These are phyloP conservation scores for Saturnispora ahearnii DNA, from an alignment of 805 yeast genomes.

Conservation along the genomic window DNA sequence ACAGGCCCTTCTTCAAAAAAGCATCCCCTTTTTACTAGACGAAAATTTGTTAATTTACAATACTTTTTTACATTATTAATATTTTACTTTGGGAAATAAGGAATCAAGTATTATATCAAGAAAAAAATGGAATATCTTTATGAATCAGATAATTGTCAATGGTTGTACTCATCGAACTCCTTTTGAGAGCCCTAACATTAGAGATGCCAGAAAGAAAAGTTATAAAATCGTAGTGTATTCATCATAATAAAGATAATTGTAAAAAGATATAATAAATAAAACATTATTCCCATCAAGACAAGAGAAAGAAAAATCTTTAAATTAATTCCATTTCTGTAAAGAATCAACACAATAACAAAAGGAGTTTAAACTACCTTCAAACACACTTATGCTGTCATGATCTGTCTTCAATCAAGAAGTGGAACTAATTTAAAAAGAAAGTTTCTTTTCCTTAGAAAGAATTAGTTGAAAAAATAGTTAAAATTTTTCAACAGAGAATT, in stretches of 20 bases:
- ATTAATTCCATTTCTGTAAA: background rate
- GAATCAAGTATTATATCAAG: background rate
- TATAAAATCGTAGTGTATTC: slow-evolving; percentile 9
- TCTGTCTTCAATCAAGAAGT: background rate
- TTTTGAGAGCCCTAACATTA: slow-evolving; percentile 66
- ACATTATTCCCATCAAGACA: background rate
- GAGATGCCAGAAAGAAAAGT: slow-evolving; percentile 83
- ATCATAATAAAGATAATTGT: slow-evolving; percentile 6
- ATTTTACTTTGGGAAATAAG: background rate
- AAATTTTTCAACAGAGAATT: background rate
- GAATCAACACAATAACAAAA: background rate
- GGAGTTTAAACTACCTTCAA: background rate
- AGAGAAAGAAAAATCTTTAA: background rate
- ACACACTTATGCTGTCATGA: background rate
- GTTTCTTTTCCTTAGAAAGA: background rate
- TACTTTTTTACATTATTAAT: background rate
- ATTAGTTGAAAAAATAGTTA: background rate
- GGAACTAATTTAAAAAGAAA: no score
- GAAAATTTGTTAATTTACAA: no score
- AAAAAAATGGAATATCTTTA: background rate
- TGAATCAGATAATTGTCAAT: slow-evolving; percentile 56
- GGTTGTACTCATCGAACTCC: slow-evolving; percentile 70
- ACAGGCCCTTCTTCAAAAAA: no score
- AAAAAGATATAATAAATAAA: background rate
- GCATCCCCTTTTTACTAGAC: no score